Conservation (phyloP, 192 early-diverging fungal genomes). For the Coemansia sp. region DNA sequence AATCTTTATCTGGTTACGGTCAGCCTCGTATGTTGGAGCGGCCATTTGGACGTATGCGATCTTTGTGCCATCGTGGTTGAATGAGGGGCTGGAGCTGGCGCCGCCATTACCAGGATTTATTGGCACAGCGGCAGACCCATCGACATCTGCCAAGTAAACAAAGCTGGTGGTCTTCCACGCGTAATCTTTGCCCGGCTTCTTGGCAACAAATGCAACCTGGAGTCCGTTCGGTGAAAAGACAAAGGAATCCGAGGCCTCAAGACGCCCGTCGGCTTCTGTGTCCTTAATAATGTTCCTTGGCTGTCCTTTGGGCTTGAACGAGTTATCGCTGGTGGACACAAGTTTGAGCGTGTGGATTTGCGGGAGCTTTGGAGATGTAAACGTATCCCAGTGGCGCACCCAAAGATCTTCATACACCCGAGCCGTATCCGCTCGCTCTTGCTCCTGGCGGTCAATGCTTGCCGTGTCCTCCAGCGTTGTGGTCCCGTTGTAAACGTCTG, state of each 20-base stretch:
- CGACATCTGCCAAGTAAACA: slow-evolving; percentile 65
- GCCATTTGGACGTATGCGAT: slow-evolving; percentile 78
- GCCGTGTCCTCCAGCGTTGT: slow-evolving; percentile 59
- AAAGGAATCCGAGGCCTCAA: slow-evolving; percentile 60
- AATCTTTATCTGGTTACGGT: slow-evolving; percentile 69
- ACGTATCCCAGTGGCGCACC: slow-evolving; percentile 83
- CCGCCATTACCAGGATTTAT: slow-evolving; percentile 56
- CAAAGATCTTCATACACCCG: slow-evolving; percentile 68
- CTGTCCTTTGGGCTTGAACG: slow-evolving; percentile 24
- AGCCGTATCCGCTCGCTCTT: slow-evolving; percentile 60
- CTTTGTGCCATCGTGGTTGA: slow-evolving; percentile 62
- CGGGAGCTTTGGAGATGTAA: slow-evolving; percentile 60
- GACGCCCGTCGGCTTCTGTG: slow-evolving; percentile 47
- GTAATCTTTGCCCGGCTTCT: slow-evolving; percentile 59
- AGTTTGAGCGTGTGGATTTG: slow-evolving; percentile 62
- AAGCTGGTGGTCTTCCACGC: slow-evolving; percentile 79
- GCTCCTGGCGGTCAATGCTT: slow-evolving; percentile 52
- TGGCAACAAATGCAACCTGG: slow-evolving; percentile 70
- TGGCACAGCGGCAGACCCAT: slow-evolving; percentile 47
- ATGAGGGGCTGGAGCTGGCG: slow-evolving; percentile 63
- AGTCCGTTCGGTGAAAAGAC: slow-evolving; percentile 66
- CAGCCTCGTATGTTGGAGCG: slow-evolving; percentile 70
- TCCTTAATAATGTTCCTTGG: slow-evolving; percentile 38
- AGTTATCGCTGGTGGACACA: slow-evolving; percentile 27
- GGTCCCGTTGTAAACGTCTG: slow-evolving; percentile 63